Conservation (phyloP, 768 basidiomycete species). For the Russula sp. region DNA sequence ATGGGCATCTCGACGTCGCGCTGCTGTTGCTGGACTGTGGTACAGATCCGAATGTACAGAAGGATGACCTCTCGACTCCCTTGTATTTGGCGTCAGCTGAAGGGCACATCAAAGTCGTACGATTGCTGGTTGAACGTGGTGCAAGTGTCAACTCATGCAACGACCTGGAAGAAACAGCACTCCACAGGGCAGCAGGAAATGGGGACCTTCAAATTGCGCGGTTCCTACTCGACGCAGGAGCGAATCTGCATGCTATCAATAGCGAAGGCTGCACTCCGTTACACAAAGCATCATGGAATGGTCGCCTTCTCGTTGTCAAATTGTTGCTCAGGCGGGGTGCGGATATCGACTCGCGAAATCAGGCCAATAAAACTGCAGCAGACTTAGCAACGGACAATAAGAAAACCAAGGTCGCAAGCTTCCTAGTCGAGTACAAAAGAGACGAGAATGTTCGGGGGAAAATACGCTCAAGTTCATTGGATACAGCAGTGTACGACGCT, state of each 20-base stretch:
- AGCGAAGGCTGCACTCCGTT: background rate
- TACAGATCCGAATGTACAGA: background rate
- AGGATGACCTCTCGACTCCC: background rate
- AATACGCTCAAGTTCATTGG: background rate
- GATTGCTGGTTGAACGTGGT: background rate
- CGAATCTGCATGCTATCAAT: background rate
- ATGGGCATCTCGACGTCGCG: background rate
- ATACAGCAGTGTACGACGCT: background rate
- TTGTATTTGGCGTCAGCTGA: background rate
- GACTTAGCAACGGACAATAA: background rate
- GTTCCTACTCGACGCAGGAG: background rate
- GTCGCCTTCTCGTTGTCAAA: background rate
- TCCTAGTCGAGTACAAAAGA: background rate
- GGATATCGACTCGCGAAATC: background rate
- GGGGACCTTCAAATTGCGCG: background rate
- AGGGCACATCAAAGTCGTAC: background rate
- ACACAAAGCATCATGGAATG: background rate
- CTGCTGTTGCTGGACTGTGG: background rate
- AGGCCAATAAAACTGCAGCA: background rate
- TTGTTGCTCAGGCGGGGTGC: background rate
- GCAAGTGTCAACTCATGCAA: background rate
- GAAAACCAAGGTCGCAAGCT: background rate
- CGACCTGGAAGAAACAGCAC: background rate
- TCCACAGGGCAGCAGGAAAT: background rate
- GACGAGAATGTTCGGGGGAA: background rate